Percentiles rank a stretch among this genome's conserved stretches.
Conservation (phyloP, 2,329 filamentous ascomycete species). For the Aspergillus fijiensis region DNA sequence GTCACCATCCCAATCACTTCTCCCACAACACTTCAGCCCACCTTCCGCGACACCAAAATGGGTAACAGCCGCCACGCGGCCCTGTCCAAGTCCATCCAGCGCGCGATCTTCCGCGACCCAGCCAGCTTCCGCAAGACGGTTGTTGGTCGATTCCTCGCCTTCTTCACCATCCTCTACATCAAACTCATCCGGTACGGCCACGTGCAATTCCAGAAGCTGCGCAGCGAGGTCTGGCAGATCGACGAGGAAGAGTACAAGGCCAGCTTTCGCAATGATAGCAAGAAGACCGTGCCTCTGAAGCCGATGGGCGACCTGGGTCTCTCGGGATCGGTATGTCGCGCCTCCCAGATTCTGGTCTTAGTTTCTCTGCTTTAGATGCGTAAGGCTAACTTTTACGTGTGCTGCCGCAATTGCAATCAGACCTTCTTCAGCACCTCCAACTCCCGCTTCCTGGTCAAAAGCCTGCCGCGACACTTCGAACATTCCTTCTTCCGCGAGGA, state of each 20-base stretch:
- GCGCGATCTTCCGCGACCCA: constrained; percentile 30
- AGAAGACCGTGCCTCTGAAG: constrained; percentile 47
- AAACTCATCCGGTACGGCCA: constrained; percentile 49
- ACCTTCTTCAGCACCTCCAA: constrained; percentile 71
- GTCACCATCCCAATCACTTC: too few species aligned
- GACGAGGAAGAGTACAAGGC: constrained; percentile 55
- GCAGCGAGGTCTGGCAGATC: constrained; percentile 54
- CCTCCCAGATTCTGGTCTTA: not conserved
- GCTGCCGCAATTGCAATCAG: constrained; percentile 25
- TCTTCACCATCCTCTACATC: constrained; percentile 57
- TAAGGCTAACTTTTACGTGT: too few species aligned
- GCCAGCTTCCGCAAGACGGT: constrained; percentile 30
- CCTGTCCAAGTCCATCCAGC: constrained; percentile 33
- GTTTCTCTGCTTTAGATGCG: not conserved
- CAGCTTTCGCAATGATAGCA: constrained; percentile 49
- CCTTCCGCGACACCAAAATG: constrained; percentile 16
- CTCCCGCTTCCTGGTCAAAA: constrained; percentile 69
- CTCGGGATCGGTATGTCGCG: constrained; percentile 56
- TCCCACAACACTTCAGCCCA: not conserved
- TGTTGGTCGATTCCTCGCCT: constrained; percentile 49
- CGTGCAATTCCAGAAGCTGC: constrained; percentile 53
- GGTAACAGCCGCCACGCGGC: constrained; percentile 25
- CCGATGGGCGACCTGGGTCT: constrained; percentile 70
- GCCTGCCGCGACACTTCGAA: constrained; percentile 67
- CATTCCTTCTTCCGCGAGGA: constrained; percentile 68